phyloP scores from a whole-genome alignment of 2,329 filamentous ascomycete species.

The Thelonectria olida region DNA sequence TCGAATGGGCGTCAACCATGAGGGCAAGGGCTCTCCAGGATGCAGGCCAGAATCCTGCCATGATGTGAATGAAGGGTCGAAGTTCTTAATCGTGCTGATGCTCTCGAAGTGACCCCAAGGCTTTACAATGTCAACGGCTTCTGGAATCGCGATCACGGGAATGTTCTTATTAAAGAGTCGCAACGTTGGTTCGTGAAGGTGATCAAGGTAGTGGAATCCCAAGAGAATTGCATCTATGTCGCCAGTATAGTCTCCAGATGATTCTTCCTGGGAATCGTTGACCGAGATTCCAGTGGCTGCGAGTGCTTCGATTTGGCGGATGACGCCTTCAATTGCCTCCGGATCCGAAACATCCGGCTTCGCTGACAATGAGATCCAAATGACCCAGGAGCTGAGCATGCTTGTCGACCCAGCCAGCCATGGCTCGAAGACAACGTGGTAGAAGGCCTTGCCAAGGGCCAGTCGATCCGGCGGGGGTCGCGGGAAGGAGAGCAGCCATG shows the following conservation, averaged over 20 bases:
- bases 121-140: slow-evolving; percentile 21
- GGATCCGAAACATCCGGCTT: slow-evolving; percentile 11
- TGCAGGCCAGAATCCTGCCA: slow-evolving; percentile 31
- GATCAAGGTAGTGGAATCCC: slow-evolving; percentile 30
- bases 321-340: slow-evolving; percentile 23
- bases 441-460: slow-evolving; percentile 36
- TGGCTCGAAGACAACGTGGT: slow-evolving; percentile 46
- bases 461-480: slow-evolving; percentile 35
- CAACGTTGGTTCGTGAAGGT: slow-evolving; percentile 32
- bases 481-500: slow-evolving; percentile 47
- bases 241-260: neutral
- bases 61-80: slow-evolving; percentile 1
- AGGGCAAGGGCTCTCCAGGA: slow-evolving; percentile 31
- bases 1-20: slow-evolving; percentile 33
- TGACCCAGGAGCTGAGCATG: slow-evolving; percentile 31
- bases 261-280: neutral
- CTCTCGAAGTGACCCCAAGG: slow-evolving; percentile 33
- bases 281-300: neutral
- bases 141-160: slow-evolving; percentile 29
- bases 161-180: slow-evolving; percentile 28
- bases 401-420: slow-evolving; percentile 43
- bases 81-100: slow-evolving; percentile 22
- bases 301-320: slow-evolving; percentile 30
- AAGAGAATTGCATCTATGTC: slow-evolving; percentile 35
- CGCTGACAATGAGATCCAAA: slow-evolving; percentile 24